A percentile compares a stretch with the other conserved stretches of the same genome.
phyloP scores from a whole-genome alignment of 2,329 filamentous ascomycete genomes.

The Lizonia empirigonia region DNA sequence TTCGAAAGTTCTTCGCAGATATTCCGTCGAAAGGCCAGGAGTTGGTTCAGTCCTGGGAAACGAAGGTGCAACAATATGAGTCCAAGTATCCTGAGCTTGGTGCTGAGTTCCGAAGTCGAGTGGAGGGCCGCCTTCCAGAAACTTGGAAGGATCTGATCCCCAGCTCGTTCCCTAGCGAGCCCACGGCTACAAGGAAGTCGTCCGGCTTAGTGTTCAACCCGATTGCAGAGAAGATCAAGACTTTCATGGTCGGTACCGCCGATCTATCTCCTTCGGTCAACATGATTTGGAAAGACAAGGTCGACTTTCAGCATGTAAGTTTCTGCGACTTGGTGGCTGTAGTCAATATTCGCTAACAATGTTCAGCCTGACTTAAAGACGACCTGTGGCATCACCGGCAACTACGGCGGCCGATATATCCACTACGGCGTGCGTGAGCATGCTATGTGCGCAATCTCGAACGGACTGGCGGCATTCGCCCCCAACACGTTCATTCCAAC shows the following conservation, averaged over 20 bases:
- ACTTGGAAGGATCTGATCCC: slow-evolving; percentile 60
- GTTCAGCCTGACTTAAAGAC: slow-evolving; percentile 37
- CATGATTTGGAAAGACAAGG: slow-evolving; percentile 61
- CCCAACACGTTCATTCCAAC: slow-evolving; percentile 49
- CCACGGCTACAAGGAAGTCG: slow-evolving; percentile 59
- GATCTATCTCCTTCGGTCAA: slow-evolving; percentile 61
- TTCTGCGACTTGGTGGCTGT: not conserved
- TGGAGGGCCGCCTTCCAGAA: slow-evolving; percentile 55
- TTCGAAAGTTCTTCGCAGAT: slow-evolving; percentile 60
- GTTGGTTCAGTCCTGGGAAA: slow-evolving; percentile 57
- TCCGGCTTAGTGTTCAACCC: slow-evolving; percentile 60
- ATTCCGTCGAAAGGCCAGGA: slow-evolving; percentile 54
- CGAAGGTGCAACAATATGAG: slow-evolving; percentile 52
- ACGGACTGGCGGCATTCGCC: slow-evolving; percentile 63
- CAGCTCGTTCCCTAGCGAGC: slow-evolving; percentile 54
- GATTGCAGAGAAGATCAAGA: slow-evolving; percentile 79
- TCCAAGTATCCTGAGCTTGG: slow-evolving; percentile 57
- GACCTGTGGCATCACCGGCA: slow-evolving; percentile 59
- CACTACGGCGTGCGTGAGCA: slow-evolving; percentile 48
- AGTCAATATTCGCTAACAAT: slow-evolving; percentile 17
- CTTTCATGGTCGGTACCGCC: slow-evolving; percentile 77
- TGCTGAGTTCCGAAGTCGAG: slow-evolving; percentile 56
- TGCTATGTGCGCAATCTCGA: slow-evolving; percentile 50
- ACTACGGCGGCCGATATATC: slow-evolving; percentile 61
- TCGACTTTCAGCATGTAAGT: slow-evolving; percentile 58